A percentile compares a stretch with the other conserved stretches of the same genome.
These are phyloP conservation scores for Fusarium decemcellulare DNA, from an alignment of 2,329 filamentous ascomycete genomes.

Conservation along the genomic window DNA sequence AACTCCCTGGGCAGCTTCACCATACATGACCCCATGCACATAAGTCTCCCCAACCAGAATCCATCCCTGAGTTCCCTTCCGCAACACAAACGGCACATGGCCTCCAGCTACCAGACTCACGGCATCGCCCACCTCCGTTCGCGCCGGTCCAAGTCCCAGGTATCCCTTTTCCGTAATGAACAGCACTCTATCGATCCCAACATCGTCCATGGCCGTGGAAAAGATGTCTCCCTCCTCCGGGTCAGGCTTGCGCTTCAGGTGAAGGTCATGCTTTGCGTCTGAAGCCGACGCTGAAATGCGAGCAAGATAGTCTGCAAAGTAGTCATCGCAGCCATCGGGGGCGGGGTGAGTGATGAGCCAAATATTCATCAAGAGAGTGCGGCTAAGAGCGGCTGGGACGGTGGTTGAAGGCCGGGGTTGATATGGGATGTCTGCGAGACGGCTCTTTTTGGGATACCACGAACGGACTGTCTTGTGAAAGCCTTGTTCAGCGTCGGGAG, in stretches of 20 bases:
- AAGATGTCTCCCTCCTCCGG: constrained; percentile 21
- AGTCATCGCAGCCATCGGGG: background rate
- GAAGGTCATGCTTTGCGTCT: constrained; percentile 2
- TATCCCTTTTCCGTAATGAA: background rate
- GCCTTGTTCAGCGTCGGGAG: background rate
- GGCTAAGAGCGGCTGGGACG: background rate
- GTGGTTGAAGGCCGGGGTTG: background rate
- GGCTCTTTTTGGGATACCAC: constrained; percentile 6
- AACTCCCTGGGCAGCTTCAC: background rate
- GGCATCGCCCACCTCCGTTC: background rate
- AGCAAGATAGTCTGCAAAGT: constrained; percentile 17
- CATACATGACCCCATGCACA: constrained; percentile 11
- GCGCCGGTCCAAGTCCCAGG: background rate
- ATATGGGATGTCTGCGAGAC: background rate
- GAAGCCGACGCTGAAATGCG: constrained; percentile 9
- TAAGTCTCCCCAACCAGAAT: constrained; percentile 12
- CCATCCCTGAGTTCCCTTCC: fast-evolving
- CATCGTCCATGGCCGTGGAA: constrained; percentile 13
- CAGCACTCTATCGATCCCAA: constrained; percentile 3
- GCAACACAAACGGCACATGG: constrained; percentile 13
- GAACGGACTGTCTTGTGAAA: constrained; percentile 8
- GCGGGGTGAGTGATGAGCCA: constrained; percentile 21
- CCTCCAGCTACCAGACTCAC: constrained; percentile 6
- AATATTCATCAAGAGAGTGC: constrained; percentile 9
- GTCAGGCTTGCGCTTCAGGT: background rate